These are phyloP conservation scores for Aphanomyces cochlioides DNA, from an alignment of 352 stramenopile genomes.

Conservation along the genomic window DNA sequence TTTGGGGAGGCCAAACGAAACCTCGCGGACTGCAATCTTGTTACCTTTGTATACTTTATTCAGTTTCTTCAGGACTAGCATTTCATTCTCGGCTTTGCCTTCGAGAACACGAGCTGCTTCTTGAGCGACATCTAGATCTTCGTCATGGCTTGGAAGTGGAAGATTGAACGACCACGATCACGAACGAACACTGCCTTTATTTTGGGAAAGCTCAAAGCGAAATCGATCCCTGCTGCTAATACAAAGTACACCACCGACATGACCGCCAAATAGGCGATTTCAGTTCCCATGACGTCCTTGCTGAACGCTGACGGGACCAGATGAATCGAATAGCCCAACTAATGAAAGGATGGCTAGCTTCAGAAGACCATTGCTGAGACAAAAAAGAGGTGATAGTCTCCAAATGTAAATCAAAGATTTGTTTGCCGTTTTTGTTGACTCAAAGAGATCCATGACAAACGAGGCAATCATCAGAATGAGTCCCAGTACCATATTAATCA, in stretches of 20 bases:
- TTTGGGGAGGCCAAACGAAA: conserved; percentile 77
- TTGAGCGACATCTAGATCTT: conserved; percentile 41
- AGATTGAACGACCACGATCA: conserved; percentile 30
- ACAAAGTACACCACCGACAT: conserved; percentile 34
- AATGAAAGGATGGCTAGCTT: conserved; percentile 24
- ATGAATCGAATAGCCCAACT: background rate
- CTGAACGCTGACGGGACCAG: conserved; percentile 28
- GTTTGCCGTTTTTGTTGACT: conserved; percentile 36
- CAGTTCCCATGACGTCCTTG: conserved; percentile 30
- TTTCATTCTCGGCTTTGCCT: conserved; percentile 36
- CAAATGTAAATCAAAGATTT: conserved; percentile 42
- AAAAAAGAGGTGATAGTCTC: conserved; percentile 47
- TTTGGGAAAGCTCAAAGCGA: conserved; percentile 25
- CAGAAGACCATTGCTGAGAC: conserved; percentile 44
- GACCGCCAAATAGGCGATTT: conserved; percentile 34
- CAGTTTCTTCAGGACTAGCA: conserved; percentile 42
- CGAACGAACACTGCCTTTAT: background rate
- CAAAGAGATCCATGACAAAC: conserved; percentile 44
- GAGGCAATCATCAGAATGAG: conserved; percentile 48
- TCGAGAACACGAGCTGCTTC: conserved; percentile 32
- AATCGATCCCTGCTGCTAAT: conserved; percentile 34
- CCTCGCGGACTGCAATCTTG: conserved; percentile 71
- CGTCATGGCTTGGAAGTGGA: conserved; percentile 29
- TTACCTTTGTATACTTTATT: conserved; percentile 66
- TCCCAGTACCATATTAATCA: conserved; percentile 48